These are phyloP conservation scores for Leucocoprinus gongylophorus DNA, from an alignment of 1,284 basidiomycete genomes.

Conservation along the genomic window DNA sequence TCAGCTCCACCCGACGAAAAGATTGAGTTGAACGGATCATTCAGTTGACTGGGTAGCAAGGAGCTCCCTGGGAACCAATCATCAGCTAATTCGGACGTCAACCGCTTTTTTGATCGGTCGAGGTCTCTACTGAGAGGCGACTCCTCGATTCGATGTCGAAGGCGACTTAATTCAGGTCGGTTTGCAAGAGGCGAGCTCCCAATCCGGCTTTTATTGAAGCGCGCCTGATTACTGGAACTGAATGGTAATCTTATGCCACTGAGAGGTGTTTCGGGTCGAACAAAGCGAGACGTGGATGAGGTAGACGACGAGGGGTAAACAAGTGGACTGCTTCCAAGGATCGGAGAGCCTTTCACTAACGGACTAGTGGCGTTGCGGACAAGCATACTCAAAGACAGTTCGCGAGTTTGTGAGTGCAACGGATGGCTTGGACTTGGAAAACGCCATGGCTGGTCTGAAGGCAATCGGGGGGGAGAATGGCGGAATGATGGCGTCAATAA, in stretches of 20 bases:
- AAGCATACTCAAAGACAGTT: constrained; percentile 59
- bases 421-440: constrained; percentile 68
- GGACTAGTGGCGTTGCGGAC: constrained; percentile 35
- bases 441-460: constrained; percentile 70
- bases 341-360: constrained; percentile 22
- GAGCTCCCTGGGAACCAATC: constrained; percentile 42
- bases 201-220: constrained; percentile 11
- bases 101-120: constrained; percentile 22
- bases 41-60: constrained; percentile 23
- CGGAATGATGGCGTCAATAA: constrained; percentile 64
- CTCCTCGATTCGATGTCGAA: constrained; percentile 22
- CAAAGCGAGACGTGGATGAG: constrained; percentile 13
- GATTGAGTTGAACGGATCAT: constrained; percentile 32
- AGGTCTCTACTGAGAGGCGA: constrained; percentile 26
- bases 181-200: constrained; percentile 19
- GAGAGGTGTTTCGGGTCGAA: constrained; percentile 17
- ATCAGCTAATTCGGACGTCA: constrained; percentile 37
- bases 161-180: constrained; percentile 1
- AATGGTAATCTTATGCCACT: constrained; percentile 22
- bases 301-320: constrained; percentile 21
- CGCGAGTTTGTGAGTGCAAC: constrained; percentile 51
- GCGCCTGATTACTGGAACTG: constrained; percentile 11
- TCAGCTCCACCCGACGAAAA: constrained; percentile 15
- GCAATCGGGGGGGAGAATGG: constrained; percentile 61
- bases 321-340: constrained; percentile 23